Evolutionary conservation across 2,329 filamentous ascomycete genomes (phyloP), one percentile per base, ranked within the genome.

Genomic region (Ophiocordyceps camponoti-leonardi): DNA sequence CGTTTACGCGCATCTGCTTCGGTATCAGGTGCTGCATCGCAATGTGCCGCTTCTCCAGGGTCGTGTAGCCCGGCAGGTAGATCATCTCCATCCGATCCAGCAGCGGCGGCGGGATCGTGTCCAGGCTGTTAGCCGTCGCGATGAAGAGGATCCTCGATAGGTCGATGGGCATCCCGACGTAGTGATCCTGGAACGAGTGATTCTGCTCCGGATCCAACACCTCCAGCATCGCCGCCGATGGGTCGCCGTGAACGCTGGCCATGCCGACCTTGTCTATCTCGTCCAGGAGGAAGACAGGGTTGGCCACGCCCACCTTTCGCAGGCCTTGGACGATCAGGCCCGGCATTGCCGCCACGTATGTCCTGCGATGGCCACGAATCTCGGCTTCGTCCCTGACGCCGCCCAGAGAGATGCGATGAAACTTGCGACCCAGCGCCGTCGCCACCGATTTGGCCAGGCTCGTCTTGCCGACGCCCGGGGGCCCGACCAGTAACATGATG

Each of bases 321-420:
- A 98, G 61, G 0, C 90, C 92, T 59, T 87, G 88, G 28, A 96
- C 88, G 48, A 98, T 83, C 46, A 96, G 71, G 45, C 92, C 92
- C 11, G 92, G 92, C 90, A 98, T 95, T n/a, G 92, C 92, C 20
- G 92, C 92, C 48, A 98, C 92, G 58, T 98, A 98, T 0, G 92
- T 98, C 53, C 92, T 75, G 46, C 92, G 77, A 63, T 98, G 92
- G 11, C 92, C 92, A 48, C 92, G 78, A 49, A 98, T 96, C 65
- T 98, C 92, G 16, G 92, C 92, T 62, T 98, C 92, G 56, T 98
- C 92, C 46, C 92, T 75, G 3, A 98, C 90, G 53, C 92, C 92
- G 49, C 92, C 92, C 4, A 98, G 79, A 4, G 92, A 96, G 54
- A 98, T 95, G 42, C 92, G 80, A 62, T 98, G 90, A 62, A 98